These are phyloP conservation scores for Amanita jacksonii DNA, from an alignment of 768 basidiomycete species.

Conservation along the genomic window DNA sequence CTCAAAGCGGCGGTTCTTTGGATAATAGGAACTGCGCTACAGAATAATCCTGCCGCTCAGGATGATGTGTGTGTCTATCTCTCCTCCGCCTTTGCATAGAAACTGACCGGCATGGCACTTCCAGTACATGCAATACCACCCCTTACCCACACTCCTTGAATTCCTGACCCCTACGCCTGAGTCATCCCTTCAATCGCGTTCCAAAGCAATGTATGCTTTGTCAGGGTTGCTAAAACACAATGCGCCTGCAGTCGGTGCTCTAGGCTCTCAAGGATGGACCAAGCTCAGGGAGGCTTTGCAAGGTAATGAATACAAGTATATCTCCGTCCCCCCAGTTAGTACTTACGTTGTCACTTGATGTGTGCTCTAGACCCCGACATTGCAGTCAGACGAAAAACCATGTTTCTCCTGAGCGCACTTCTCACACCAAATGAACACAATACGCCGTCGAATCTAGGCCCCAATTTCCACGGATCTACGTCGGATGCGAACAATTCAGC, in stretches of 20 bases:
- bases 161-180: constrained; percentile 45
- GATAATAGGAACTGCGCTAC: constrained; percentile 83
- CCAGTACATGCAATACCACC: constrained; percentile 57
- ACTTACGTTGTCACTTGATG: neutral
- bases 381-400: constrained; percentile 63
- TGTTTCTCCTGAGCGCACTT: constrained; percentile 68
- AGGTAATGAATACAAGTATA: too few species aligned
- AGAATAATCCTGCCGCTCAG: constrained; percentile 85
- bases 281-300: constrained; percentile 48
- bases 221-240: constrained; percentile 78
- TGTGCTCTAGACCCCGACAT: constrained; percentile 59
- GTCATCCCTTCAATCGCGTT: constrained; percentile 44
- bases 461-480: constrained; percentile 14
- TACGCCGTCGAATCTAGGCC: constrained; percentile 13
- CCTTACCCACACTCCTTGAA: constrained; percentile 52
- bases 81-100: neutral
- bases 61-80: constrained; percentile 42
- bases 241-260: constrained; percentile 46
- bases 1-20: constrained; percentile 67
- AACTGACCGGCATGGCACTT: neutral
- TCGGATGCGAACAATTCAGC: constrained; percentile 15
- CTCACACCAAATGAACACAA: constrained; percentile 37
- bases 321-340: too few species aligned
- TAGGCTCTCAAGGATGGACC: constrained; percentile 57
- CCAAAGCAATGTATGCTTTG: constrained; percentile 78